Conservation (phyloP, 257 asterid genomes). For the Handroanthus guayacan region DNA sequence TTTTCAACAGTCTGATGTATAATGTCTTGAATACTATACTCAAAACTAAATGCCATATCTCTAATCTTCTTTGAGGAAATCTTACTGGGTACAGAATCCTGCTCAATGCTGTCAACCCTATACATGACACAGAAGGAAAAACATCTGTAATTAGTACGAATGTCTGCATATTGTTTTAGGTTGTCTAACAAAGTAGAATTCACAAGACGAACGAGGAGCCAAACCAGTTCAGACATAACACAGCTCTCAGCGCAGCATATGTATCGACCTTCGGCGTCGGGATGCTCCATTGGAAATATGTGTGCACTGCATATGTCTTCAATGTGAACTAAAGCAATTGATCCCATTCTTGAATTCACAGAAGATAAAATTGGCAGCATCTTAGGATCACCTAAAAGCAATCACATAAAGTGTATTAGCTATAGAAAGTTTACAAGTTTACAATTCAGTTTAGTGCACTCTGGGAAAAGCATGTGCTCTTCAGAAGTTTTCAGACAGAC, state of each 20-base stretch:
- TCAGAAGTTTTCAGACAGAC: background rate
- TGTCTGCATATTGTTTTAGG: background rate
- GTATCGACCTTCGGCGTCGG: conserved; percentile 66
- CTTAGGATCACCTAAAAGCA: conserved; percentile 57
- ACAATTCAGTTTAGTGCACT: background rate
- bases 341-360: conserved; percentile 88
- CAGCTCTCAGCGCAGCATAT: conserved; percentile 65
- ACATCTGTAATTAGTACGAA: background rate
- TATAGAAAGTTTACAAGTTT: background rate
- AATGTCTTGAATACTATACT: conserved; percentile 58
- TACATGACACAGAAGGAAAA: background rate
- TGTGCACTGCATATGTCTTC: conserved; percentile 82
- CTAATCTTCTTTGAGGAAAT: conserved; percentile 77
- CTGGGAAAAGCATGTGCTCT: background rate
- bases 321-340: conserved; percentile 75
- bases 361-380: conserved; percentile 56
- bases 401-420: background rate
- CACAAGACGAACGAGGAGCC: conserved; percentile 36
- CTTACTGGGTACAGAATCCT: conserved; percentile 50
- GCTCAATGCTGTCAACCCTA: conserved; percentile 45
- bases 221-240: conserved; percentile 54
- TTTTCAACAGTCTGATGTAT: conserved; percentile 53
- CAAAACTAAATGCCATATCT: conserved; percentile 68
- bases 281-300: conserved; percentile 75
- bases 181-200: conserved; percentile 8